Base-by-base conservation (phyloP, 176 grass and related monocot species). In the Chloris gayana region DNA sequence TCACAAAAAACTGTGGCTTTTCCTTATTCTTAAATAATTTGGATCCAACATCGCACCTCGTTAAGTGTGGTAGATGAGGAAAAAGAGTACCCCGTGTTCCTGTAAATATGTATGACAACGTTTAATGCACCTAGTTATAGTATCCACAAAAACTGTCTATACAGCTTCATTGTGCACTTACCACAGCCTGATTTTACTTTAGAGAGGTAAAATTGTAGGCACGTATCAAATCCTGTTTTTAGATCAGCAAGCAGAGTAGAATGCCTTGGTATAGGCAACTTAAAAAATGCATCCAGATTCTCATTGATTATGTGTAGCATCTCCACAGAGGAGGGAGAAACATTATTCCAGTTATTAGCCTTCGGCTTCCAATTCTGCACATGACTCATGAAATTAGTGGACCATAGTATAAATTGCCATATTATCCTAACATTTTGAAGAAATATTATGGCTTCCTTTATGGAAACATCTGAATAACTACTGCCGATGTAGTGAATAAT, bases 11-110 rank as follows among this genome's bases (percentile, higher is more conserved):
- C 31, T 92, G 91, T 14, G 85, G 64, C 21, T 80, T 84, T 67
- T 95, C 91, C 53, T 91, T 93, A 76, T 89, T 98, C 82, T 93
- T 98, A 70, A 90, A 94, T 67, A 87, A 89, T 77, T 95, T 93
- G 61, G 95, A 93, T 63, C 95, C 92, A 81, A 93, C 78, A 35
- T 98, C 92, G 25, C 95, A 98, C 79, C 95, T 86, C 32, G 92
- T 98, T 77, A 98, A 76, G 72, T 87, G 83, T 72, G 92, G 95
- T 68, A 98, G 72, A 51, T 87, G 45, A 30, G 95, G 95, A 69
- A 91, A 88, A 67, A 83, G 80, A 82, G 83, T 82, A 74, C 33
- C 89, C 63, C 9, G 42, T 59, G 86, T 91, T 85, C 90, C 95
- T 98, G 76, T 74, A 64, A 87, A 86, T 46, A 73, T 62, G 66